phyloP scores from a whole-genome alignment of 1,284 basidiomycete genomes.

The Earliella scabrosa region DNA sequence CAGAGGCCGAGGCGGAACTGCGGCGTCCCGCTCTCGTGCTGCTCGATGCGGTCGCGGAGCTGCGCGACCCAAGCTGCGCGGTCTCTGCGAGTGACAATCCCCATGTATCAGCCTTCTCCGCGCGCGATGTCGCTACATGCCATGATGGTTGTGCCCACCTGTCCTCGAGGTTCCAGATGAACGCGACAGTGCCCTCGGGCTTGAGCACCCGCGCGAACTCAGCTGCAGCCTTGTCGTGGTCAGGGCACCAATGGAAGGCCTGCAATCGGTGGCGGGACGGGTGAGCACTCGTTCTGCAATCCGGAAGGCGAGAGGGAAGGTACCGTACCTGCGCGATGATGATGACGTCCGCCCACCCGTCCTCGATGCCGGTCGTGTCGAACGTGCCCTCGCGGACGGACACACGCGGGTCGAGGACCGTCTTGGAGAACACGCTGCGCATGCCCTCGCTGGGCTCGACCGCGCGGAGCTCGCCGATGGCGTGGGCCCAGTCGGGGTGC shows the following conservation, averaged over 20 bases:
- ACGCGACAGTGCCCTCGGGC: conserved; percentile 61
- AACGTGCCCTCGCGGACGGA: conserved; percentile 66
- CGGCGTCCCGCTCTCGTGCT: conserved; percentile 68
- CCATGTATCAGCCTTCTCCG: too few relatives aligned
- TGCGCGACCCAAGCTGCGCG: conserved; percentile 70
- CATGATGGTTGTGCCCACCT: too few relatives aligned
- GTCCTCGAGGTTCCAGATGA: conserved; percentile 84
- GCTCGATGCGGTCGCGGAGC: conserved; percentile 66
- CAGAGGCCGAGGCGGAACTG: conserved; percentile 77
- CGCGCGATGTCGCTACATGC: too few relatives aligned
- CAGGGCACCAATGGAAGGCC: conserved; percentile 86
- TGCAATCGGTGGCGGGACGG: conserved; percentile 31
- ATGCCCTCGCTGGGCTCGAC: conserved; percentile 79
- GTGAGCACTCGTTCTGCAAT: too few relatives aligned
- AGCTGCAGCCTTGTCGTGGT: conserved; percentile 62
- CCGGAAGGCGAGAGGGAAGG: not conserved
- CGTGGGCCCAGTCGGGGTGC: conserved; percentile 56
- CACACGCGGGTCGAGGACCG: conserved; percentile 54
- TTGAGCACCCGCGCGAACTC: conserved; percentile 78
- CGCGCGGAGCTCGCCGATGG: conserved; percentile 58
- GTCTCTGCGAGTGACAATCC: conserved; percentile 43
- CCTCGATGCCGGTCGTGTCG: conserved; percentile 56
- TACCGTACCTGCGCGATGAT: conserved; percentile 69
- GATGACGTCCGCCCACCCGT: conserved; percentile 74
- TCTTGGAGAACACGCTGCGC: conserved; percentile 62